Conservation (phyloP, 2,329 filamentous ascomycete genomes). For the Ambrosiella cleistominuta region DNA sequence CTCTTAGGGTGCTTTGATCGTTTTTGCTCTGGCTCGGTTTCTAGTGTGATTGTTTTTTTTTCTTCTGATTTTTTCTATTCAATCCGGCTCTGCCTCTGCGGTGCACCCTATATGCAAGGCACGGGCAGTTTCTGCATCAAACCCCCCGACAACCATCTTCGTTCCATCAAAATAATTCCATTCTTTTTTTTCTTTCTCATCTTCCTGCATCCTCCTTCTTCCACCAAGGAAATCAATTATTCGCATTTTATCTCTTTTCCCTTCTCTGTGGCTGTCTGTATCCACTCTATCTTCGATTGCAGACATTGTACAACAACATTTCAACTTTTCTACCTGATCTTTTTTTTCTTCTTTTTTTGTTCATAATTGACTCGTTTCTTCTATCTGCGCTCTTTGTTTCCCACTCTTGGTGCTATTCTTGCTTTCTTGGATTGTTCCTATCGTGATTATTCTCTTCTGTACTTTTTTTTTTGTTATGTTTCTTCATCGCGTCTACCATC, state of each 20-base stretch:
- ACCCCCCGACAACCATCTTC: not conserved
- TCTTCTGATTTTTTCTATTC: not conserved
- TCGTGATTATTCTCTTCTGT: not conserved
- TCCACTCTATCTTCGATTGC: not conserved
- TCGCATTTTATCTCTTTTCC: not conserved
- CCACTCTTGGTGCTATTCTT: not conserved
- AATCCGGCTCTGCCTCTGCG: not conserved
- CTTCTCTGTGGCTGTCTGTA: not conserved
- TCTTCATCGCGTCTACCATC: not conserved
- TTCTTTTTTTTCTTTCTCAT: not conserved
- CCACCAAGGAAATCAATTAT: not conserved
- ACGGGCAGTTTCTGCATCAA: not conserved
- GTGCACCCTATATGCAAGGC: not conserved
- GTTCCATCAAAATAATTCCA: not conserved
- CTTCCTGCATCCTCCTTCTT: not conserved
- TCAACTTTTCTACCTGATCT: not conserved
- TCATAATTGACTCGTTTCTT: slow-evolving; percentile 1
- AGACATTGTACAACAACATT: not conserved
- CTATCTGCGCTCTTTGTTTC: not conserved
- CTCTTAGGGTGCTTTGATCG: slow-evolving; percentile 2
- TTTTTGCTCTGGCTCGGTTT: slow-evolving; percentile 1
- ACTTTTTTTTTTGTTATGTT: not conserved
- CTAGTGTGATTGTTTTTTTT: not conserved
- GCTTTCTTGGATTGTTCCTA: not conserved
- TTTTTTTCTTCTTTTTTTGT: slow-evolving; percentile 1